Conservation (phyloP, 2,329 filamentous ascomycete genomes). For the Akanthomyces uredinophilus region DNA sequence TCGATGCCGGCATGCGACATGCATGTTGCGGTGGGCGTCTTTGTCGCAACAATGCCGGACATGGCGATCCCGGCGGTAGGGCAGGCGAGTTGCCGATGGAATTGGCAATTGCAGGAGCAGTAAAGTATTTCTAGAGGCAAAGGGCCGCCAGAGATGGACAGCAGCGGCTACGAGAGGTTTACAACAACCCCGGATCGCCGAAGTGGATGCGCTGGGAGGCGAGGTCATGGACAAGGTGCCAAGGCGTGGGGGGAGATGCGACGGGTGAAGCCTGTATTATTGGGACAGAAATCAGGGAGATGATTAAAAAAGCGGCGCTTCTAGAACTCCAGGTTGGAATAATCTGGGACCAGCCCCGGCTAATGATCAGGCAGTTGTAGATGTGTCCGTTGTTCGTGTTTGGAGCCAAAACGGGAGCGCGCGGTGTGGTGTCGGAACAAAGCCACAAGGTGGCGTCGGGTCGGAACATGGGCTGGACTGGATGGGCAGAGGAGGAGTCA, state of each 20-base stretch:
- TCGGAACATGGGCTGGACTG: background rate
- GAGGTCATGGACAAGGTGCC: background rate
- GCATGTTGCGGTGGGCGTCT: slow-evolving; percentile 3
- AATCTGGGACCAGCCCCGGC: background rate
- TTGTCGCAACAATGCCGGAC: background rate
- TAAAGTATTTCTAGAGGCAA: background rate
- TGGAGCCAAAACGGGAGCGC: background rate
- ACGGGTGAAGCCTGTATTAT: no score
- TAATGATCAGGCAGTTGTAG: background rate
- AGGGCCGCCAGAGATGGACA: background rate
- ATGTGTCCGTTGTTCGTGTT: background rate
- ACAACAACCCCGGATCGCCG: background rate
- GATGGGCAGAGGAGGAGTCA: background rate
- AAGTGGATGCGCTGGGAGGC: background rate
- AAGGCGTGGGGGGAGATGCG: background rate
- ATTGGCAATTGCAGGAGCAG: background rate
- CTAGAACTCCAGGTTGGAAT: background rate
- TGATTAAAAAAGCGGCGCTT: background rate
- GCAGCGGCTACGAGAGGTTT: background rate
- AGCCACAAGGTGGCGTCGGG: background rate
- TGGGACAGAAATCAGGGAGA: no score
- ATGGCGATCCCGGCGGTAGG: background rate
- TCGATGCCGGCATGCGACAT: slow-evolving; percentile 5
- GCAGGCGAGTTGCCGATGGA: background rate
- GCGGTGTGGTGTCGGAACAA: slow-evolving; percentile 2